Evolutionary conservation across 2,329 filamentous ascomycete species (phyloP).

Genomic region (Penicillium capsulatum): DNA sequence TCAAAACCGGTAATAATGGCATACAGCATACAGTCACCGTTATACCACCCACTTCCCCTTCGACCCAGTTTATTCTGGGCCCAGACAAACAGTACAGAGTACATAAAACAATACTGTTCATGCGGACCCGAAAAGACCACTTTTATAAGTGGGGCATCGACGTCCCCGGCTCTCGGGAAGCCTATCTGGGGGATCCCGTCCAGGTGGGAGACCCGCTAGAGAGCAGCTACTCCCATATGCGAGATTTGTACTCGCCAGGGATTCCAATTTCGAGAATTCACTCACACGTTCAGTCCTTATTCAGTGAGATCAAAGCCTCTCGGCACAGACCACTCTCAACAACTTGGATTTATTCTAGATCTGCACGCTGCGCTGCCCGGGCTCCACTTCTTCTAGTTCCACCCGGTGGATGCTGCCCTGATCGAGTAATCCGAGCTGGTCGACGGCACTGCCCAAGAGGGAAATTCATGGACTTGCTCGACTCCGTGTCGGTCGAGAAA

Average conservation of each 20-base stretch:
- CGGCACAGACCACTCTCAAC: too few relatives aligned
- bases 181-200: constrained; percentile 24
- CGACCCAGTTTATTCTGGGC: constrained; percentile 1
- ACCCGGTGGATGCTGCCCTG: constrained; percentile 2
- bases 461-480: constrained; percentile 3
- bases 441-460: constrained; percentile 8
- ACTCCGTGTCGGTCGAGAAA: constrained; percentile 6
- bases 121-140: constrained; percentile 7
- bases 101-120: not conserved
- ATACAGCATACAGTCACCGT: constrained; percentile 21
- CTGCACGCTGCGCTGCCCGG: not conserved
- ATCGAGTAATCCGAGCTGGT: constrained; percentile 20
- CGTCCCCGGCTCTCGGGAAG: constrained; percentile 16
- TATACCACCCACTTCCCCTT: constrained; percentile 10
- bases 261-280: constrained; percentile 4
- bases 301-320: too few relatives aligned
- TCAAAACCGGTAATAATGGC: not conserved
- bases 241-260: constrained; percentile 1
- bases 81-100: not conserved
- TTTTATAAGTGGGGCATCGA: not conserved
- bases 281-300: too few relatives aligned
- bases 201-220: constrained; percentile 8
- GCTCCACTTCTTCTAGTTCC: constrained; percentile 2
- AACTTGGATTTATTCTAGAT: not conserved
- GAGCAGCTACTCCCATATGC: constrained; percentile 3